Percentiles rank a stretch among this genome's conserved stretches.
Conservation (phyloP, 192 early-diverging fungal species). For the Pilobolus umbonatus region DNA sequence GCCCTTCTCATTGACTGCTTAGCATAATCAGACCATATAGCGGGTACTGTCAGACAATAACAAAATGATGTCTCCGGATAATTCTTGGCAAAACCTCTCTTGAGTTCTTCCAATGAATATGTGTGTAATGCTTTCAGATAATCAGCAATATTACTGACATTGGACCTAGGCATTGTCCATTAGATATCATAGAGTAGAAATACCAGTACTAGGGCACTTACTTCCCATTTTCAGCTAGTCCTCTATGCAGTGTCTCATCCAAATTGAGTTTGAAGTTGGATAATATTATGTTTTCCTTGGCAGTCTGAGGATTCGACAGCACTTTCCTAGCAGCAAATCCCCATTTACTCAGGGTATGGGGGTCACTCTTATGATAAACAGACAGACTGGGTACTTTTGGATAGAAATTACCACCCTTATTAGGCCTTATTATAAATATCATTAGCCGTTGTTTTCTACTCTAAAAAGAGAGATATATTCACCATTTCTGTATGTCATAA, state of each 20-base stretch:
- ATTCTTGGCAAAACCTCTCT: slow-evolving; percentile 38
- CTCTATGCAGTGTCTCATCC: slow-evolving; percentile 36
- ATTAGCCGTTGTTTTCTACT: neutral
- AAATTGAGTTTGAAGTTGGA: slow-evolving; percentile 50
- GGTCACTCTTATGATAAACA: slow-evolving; percentile 34
- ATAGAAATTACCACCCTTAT: slow-evolving; percentile 30
- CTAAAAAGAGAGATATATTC: neutral
- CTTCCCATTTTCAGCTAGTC: slow-evolving; percentile 34
- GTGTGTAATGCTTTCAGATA: slow-evolving; percentile 35
- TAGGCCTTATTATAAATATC: slow-evolving; percentile 29
- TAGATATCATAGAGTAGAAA: no score
- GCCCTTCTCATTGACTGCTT: slow-evolving; percentile 42
- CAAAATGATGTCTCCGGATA: slow-evolving; percentile 36
- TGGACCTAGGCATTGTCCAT: slow-evolving; percentile 18
- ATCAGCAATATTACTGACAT: slow-evolving; percentile 35
- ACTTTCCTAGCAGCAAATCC: slow-evolving; percentile 36
- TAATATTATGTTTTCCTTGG: slow-evolving; percentile 25
- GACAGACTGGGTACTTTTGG: slow-evolving; percentile 41
- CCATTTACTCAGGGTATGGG: slow-evolving; percentile 39
- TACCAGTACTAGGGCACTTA: no score
- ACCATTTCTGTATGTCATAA: slow-evolving; percentile 44
- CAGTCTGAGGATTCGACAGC: slow-evolving; percentile 10
- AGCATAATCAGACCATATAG: slow-evolving; percentile 48
- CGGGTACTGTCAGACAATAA: slow-evolving; percentile 49
- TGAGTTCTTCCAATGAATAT: slow-evolving; percentile 37